These are phyloP conservation scores for Brasenia schreberi DNA, from an alignment of 164 flowering plant genomes.

Conservation along the genomic window DNA sequence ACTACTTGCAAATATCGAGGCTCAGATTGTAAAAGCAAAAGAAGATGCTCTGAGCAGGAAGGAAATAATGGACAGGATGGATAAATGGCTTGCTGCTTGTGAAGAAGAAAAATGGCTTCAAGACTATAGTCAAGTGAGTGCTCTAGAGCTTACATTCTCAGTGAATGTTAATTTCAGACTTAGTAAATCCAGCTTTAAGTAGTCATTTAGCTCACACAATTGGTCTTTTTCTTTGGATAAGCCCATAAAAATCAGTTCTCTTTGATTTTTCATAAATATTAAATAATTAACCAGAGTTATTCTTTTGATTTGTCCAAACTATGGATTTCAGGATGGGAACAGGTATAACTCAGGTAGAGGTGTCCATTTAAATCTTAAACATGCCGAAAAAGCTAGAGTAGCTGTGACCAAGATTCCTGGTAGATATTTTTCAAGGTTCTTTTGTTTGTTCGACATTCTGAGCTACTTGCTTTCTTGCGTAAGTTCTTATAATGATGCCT, in stretches of 20 bases:
- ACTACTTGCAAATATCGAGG: slow-evolving; percentile 69
- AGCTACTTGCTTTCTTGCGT: not conserved
- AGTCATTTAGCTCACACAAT: too few relatives aligned
- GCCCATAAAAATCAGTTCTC: too few relatives aligned
- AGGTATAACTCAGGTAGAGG: slow-evolving; percentile 87
- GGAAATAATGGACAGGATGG: slow-evolving; percentile 83
- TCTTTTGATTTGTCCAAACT: not conserved
- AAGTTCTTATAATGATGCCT: not conserved
- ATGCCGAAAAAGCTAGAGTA: slow-evolving; percentile 81
- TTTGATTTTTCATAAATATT: too few relatives aligned
- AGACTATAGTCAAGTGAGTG: slow-evolving; percentile 65
- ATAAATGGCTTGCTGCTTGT: slow-evolving; percentile 78
- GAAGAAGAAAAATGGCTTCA: slow-evolving; percentile 97
- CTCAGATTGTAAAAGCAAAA: slow-evolving; percentile 53
- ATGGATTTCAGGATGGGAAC: slow-evolving; percentile 47
- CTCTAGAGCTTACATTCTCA: not conserved
- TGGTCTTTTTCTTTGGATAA: too few relatives aligned
- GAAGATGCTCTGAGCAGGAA: slow-evolving; percentile 63
- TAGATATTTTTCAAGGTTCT: slow-evolving; percentile 9
- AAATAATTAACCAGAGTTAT: too few relatives aligned
- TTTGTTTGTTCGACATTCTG: not conserved
- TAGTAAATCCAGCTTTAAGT: too few relatives aligned
- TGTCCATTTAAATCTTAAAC: slow-evolving; percentile 72
- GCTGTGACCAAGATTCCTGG: slow-evolving; percentile 82
- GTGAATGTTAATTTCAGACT: not conserved